Percentiles rank a stretch among this genome's conserved stretches.
These are phyloP conservation scores for Pythium brachiatum DNA, from an alignment of 352 stramenopile genomes.

Conservation along the genomic window DNA sequence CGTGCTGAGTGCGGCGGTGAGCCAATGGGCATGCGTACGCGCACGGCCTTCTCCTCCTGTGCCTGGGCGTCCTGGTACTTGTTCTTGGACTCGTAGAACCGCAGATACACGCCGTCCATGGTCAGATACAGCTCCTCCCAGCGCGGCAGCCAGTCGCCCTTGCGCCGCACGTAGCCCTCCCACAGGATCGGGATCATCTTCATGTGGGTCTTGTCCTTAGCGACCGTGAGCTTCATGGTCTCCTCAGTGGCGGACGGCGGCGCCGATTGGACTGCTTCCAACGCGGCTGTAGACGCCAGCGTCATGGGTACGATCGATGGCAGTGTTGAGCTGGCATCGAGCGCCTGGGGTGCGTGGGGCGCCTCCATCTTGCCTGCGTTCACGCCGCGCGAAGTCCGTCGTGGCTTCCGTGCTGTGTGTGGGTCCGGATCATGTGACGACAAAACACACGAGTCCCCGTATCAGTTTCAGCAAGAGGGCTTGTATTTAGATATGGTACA, in stretches of 20 bases:
- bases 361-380: slow-evolving; percentile 4
- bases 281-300: slow-evolving; percentile 6
- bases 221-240: slow-evolving; percentile 33
- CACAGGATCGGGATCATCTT: slow-evolving; percentile 70
- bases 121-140: slow-evolving; percentile 74
- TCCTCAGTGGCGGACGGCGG: slow-evolving; percentile 28
- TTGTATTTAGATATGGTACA: slow-evolving; percentile 5
- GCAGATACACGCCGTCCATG: slow-evolving; percentile 58
- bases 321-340: background rate
- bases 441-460: slow-evolving; percentile 5
- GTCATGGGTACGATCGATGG: slow-evolving; percentile 6
- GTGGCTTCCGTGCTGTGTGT: background rate
- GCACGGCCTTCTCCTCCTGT: slow-evolving; percentile 31
- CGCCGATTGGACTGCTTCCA: background rate
- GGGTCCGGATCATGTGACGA: slow-evolving; percentile 2
- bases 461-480: slow-evolving; percentile 18
- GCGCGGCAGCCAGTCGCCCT: slow-evolving; percentile 74
- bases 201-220: slow-evolving; percentile 34
- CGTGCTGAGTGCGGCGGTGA: slow-evolving; percentile 27
- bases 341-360: background rate
- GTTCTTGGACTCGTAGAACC: slow-evolving; percentile 65
- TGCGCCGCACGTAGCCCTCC: slow-evolving; percentile 61
- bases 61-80: slow-evolving; percentile 47
- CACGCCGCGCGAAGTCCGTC: background rate
- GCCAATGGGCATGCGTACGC: slow-evolving; percentile 24